Evolutionary conservation across 1,139 yeast genomes (phyloP), one percentile per base, ranked within the genome.

Genomic region (Blastobotrys persicus): DNA sequence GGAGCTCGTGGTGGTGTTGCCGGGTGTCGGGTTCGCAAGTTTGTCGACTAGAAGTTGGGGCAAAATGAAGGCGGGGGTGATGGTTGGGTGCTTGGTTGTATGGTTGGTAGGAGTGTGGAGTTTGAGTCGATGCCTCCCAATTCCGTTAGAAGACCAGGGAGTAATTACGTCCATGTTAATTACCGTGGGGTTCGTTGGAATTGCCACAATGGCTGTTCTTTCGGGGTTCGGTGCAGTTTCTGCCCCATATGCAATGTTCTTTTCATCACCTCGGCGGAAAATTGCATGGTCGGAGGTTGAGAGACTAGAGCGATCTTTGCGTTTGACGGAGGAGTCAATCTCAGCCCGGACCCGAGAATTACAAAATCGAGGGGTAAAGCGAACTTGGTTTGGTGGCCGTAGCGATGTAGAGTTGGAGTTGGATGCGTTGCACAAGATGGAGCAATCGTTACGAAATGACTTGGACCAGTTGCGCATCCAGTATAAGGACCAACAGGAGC

Each of bases 171-270:
- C 41, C 4, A 3, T 37, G 18, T 73, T 83, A 33, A 81, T 84
- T 46, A 79, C 85, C 54, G 69, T 86, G 2, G 82, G 87, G 2
- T 75, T 86, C 46, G 75, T 81, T 13, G 95, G 95, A 1, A 81
- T 86, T 20, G 80, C 88, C 0, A 70, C 83, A 35, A 82, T 85
- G 76, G 88, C 91, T 0, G 64, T 79, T 0, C 68, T 87, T 35
- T 82, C 89, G 2, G 95, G 94, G 0, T 72, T 86, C 41, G 92
- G 92, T 1, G 82, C 89, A 9, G 79, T 81, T 13, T 76, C 89
- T n/a, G 82, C 88, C 0, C 81, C 85, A 1, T 78, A 76, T 68
- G 71, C 67, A 53, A 71, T 54, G 45, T 70, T 66, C 56, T 34
- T 71, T 44, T 56, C 65, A 46, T 60, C 60, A 42, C 51, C 59